Percentiles rank a stretch among this genome's conserved stretches.
These are phyloP conservation scores for Aegilops bicornis DNA, from an alignment of 176 grass and related monocot species.

Conservation along the genomic window DNA sequence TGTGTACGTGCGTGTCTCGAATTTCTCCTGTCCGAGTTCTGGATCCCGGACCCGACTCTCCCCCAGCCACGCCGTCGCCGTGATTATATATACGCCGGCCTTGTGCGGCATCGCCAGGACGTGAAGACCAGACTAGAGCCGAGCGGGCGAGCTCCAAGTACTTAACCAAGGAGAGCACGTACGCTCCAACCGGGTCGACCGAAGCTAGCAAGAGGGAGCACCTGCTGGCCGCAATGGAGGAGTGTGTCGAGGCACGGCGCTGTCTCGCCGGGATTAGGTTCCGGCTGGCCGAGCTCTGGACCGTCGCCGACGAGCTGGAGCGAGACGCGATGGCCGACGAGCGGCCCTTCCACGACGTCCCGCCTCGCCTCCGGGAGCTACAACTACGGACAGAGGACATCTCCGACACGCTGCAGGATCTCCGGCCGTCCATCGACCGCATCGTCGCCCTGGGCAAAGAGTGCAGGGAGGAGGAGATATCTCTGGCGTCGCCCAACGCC, in stretches of 20 bases:
- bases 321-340: background rate
- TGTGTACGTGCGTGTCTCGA: background rate
- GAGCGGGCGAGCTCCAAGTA: no score
- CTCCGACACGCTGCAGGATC: no score
- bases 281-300: background rate
- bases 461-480: no score
- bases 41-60: background rate
- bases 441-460: no score
- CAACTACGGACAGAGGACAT: background rate
- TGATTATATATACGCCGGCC: background rate
- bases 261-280: background rate
- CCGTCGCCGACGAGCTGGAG: background rate
- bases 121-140: no score
- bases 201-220: background rate
- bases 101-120: no score
- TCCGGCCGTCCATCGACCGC: no score
- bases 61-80: no score
- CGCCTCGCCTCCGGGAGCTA: background rate
- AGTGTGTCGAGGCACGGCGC: background rate
- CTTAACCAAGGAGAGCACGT: no score
- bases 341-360: background rate
- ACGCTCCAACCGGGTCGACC: no score
- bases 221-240: background rate
- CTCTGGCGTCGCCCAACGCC: no score
- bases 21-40: background rate